phyloP scores from a whole-genome alignment of 1,284 basidiomycete genomes.

The Malassezia equina region DNA sequence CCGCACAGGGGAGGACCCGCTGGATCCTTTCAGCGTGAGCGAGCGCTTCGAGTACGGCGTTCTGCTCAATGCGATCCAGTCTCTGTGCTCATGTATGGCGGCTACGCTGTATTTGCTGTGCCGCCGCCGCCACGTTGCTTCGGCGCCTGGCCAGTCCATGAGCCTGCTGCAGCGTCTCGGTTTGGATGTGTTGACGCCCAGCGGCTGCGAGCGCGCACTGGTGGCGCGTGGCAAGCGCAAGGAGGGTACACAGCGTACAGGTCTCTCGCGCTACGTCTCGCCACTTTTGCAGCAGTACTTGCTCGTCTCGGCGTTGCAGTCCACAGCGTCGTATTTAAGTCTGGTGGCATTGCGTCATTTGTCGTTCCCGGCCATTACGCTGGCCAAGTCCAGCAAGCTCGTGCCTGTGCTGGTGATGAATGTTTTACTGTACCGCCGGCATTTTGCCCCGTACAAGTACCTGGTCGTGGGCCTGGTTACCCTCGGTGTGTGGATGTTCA shows the following conservation, averaged over 20 bases:
- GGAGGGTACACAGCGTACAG: not conserved
- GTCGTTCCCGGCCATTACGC: conserved; percentile 94
- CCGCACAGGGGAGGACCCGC: conserved; percentile 18
- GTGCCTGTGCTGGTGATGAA: conserved; percentile 94
- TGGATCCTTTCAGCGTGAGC: conserved; percentile 25
- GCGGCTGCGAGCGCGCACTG: conserved; percentile 17
- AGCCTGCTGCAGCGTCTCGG: conserved; percentile 22
- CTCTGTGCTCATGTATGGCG: conserved; percentile 65
- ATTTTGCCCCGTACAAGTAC: conserved; percentile 47
- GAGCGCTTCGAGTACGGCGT: conserved; percentile 67
- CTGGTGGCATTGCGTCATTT: conserved; percentile 90
- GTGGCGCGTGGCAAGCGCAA: conserved; percentile 6
- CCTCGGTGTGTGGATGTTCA: conserved; percentile 83
- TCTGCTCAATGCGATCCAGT: conserved; percentile 78
- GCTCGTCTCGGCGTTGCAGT: conserved; percentile 64
- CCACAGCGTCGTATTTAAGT: conserved; percentile 82
- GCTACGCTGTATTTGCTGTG: conserved; percentile 70
- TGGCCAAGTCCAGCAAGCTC: conserved; percentile 97
- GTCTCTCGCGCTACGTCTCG: conserved; percentile 51
- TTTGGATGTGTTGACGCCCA: conserved; percentile 28
- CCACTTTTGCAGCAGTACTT: conserved; percentile 50
- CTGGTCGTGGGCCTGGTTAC: conserved; percentile 58
- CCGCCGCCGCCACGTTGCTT: conserved; percentile 33
- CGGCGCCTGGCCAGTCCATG: not conserved
- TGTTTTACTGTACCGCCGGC: conserved; percentile 53